Conservation (phyloP, 352 stramenopile genomes). For the Phytopythium delawarense region DNA sequence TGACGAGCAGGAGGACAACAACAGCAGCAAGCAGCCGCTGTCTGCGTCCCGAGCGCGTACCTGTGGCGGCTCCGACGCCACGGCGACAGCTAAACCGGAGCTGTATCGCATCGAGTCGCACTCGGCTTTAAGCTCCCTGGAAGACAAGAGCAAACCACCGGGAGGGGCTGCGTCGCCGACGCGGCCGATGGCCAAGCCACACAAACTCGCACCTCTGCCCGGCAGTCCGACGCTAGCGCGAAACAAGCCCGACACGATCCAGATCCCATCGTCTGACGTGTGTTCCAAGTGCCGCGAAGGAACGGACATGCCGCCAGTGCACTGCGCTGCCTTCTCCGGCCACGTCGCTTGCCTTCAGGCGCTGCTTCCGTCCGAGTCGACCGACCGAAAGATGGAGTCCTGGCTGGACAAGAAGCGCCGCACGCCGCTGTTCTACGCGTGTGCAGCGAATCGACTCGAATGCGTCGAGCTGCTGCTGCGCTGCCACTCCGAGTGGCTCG, state of each 20-base stretch:
- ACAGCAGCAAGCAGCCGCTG: slow-evolving; percentile 7
- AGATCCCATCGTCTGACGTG: neutral
- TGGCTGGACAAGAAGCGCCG: slow-evolving; percentile 57
- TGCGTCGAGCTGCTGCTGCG: slow-evolving; percentile 39
- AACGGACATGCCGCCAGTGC: slow-evolving; percentile 52
- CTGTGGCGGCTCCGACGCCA: neutral
- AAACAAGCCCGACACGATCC: neutral
- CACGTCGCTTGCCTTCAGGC: slow-evolving; percentile 33
- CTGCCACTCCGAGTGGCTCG: slow-evolving; percentile 36
- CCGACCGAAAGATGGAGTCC: neutral
- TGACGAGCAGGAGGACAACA: slow-evolving; percentile 28
- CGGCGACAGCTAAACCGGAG: slow-evolving; percentile 5
- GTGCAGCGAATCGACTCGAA: slow-evolving; percentile 42
- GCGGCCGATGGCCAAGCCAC: slow-evolving; percentile 1
- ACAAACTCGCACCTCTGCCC: slow-evolving; percentile 8
- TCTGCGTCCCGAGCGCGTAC: neutral
- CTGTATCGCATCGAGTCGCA: slow-evolving; percentile 70
- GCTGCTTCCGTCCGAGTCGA: slow-evolving; percentile 14
- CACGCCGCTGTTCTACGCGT: slow-evolving; percentile 66
- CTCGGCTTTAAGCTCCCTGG: slow-evolving; percentile 51
- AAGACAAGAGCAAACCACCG: slow-evolving; percentile 12
- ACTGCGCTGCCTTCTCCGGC: slow-evolving; percentile 52
- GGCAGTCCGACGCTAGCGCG: slow-evolving; percentile 10
- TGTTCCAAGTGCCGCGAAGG: slow-evolving; percentile 36
- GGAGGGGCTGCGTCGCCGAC: neutral